Base-by-base conservation (phyloP, 352 stramenopile species). In the Ophiocytium majus region DNA sequence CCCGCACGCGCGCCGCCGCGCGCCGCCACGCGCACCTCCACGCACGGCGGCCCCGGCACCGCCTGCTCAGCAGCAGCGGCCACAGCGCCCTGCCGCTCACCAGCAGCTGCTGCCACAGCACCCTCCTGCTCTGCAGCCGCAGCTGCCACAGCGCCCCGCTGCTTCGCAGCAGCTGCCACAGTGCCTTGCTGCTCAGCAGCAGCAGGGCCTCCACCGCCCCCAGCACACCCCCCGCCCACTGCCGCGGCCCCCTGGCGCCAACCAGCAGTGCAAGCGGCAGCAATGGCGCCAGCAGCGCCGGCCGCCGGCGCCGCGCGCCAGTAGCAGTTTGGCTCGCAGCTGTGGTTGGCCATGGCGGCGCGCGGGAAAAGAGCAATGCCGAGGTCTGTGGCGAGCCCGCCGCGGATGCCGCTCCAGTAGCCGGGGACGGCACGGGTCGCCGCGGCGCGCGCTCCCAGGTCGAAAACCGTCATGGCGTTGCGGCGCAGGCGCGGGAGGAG, bases 311-410 rank as follows among this genome's bases (percentile, higher is more conserved):
- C 43, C 0, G 82, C 82, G 5, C 36, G 50, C 82, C 82, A 86
- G 10, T 64, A 34, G 82, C 82, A 86, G 64, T 89, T 89, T 0
- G 85, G 85, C 63, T 35, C 23, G 37, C 85, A 89, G 36, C 33
- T 79, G 75, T 89, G 85, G 85, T 89, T 89, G 28, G 87, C 79
- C 76, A 83, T 82, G 23, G 85, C 85, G 23, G 66, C 64, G n/a
- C 35, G 49, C 0, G 85, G 85, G 49, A 88, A 89, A 0, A 89
- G 33, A 0, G 81, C 85, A 23, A 89, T 43, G 50, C 85, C 85
- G 57, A 84, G 83, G 63, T 87, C 83, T 10, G 83, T 63, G 57
- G 80, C 83, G 37, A 87, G 36, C 63, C 83, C 50, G 10, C 83
- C 83, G 32, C 83, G 33, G 63, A 83, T 79, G 32, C 50, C 78